Conservation (phyloP, 2,329 filamentous ascomycete genomes). For the Neonectria magnoliae region DNA sequence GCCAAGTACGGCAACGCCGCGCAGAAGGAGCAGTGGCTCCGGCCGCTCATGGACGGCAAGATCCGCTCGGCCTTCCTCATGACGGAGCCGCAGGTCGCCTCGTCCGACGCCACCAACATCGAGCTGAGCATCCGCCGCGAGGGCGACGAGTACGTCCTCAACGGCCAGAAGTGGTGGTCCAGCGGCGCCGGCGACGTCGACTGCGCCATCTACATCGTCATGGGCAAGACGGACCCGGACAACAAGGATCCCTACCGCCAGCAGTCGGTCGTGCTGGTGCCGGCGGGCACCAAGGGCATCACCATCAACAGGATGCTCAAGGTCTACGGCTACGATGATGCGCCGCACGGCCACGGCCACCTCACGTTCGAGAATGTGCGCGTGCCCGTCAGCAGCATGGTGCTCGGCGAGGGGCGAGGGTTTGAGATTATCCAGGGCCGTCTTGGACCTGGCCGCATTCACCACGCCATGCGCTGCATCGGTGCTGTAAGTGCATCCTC, state of each 20-base stretch:
- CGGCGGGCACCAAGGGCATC: slow-evolving; percentile 81
- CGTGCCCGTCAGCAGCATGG: slow-evolving; percentile 83
- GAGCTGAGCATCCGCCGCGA: slow-evolving; percentile 83
- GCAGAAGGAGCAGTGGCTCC: slow-evolving; percentile 87
- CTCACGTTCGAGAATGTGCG: slow-evolving; percentile 90
- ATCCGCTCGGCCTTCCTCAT: slow-evolving; percentile 93
- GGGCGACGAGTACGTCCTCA: slow-evolving; percentile 89
- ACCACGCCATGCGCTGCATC: slow-evolving; percentile 96
- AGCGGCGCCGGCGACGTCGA: slow-evolving; percentile 92
- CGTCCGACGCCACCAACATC: slow-evolving; percentile 93
- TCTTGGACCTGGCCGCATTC: slow-evolving; percentile 93
- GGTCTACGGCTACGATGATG: slow-evolving; percentile 96
- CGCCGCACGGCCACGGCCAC: slow-evolving; percentile 97
- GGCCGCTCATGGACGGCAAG: slow-evolving; percentile 82
- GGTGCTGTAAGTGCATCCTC: slow-evolving; percentile 69
- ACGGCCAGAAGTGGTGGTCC: slow-evolving; percentile 99
- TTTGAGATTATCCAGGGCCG: slow-evolving; percentile 99
- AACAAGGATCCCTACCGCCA: slow-evolving; percentile 85
- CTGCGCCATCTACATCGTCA: slow-evolving; percentile 94
- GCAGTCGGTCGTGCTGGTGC: slow-evolving; percentile 93
- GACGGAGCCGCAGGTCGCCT: slow-evolving; percentile 91
- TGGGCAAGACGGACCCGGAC: slow-evolving; percentile 87
- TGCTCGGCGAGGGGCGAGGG: slow-evolving; percentile 91
- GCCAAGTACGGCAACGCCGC: slow-evolving; percentile 89
- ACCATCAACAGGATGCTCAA: slow-evolving; percentile 93